Evolutionary conservation across 495 filamentous ascomycete genomes (phyloP).

Genomic region (Friedmanniomyces endolithicus): DNA sequence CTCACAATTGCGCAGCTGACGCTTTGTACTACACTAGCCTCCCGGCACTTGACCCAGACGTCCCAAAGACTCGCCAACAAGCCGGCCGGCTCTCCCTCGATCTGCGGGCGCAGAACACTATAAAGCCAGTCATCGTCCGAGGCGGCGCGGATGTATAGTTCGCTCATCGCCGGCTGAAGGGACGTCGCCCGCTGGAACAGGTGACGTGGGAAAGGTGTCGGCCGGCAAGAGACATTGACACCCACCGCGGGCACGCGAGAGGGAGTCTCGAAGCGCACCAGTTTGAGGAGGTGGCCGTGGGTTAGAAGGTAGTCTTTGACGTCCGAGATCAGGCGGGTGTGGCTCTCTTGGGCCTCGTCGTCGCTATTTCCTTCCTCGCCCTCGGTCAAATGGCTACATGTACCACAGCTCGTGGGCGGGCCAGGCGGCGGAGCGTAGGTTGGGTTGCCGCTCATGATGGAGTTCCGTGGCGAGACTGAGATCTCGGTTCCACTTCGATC

Average conservation of each 20-base stretch:
- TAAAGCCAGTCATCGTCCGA: constrained; percentile 18
- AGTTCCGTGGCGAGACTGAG: neutral
- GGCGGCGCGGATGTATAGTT: constrained; percentile 19
- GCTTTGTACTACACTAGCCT: constrained; percentile 10
- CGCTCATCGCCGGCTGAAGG: constrained; percentile 16
- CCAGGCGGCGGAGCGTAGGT: neutral
- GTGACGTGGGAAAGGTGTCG: constrained; percentile 16
- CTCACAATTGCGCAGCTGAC: constrained; percentile 17
- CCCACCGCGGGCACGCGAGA: constrained; percentile 5
- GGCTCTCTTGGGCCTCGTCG: neutral
- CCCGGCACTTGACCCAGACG: constrained; percentile 10
- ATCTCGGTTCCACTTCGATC: neutral
- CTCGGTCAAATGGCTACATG: neutral
- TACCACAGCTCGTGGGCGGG: neutral
- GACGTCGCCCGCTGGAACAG: constrained; percentile 11
- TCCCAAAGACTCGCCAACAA: constrained; percentile 15
- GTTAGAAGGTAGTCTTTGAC: constrained; percentile 23
- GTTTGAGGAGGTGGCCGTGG: constrained; percentile 20
- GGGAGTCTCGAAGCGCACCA: constrained; percentile 6
- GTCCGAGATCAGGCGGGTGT: constrained; percentile 6
- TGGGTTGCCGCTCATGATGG: neutral
- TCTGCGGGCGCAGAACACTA: constrained; percentile 2
- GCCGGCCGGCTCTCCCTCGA: constrained; percentile 4
- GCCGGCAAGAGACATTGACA: constrained; percentile 10
- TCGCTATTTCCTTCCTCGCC: neutral